Conservation (phyloP, 1,284 basidiomycete species). For the Albatrellus sp. region DNA sequence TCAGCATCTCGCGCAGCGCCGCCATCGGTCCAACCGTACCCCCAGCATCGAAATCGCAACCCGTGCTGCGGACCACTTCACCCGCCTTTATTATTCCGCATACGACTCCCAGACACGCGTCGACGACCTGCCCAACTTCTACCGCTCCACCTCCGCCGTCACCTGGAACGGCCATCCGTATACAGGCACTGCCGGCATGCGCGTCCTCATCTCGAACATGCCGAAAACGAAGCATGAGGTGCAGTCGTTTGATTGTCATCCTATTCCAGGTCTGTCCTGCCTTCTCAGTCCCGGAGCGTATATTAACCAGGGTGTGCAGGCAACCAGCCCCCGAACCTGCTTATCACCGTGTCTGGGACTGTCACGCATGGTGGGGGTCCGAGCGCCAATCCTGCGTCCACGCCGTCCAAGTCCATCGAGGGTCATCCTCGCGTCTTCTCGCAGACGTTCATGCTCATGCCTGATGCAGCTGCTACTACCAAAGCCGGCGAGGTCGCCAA, state of each 20-base stretch:
- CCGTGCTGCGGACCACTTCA: slow-evolving; percentile 68
- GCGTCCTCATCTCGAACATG: slow-evolving; percentile 54
- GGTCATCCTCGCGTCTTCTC: slow-evolving; percentile 74
- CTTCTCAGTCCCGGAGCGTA: background rate
- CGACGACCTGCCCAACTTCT: slow-evolving; percentile 64
- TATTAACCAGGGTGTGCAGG: slow-evolving; percentile 26
- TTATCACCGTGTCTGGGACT: slow-evolving; percentile 66
- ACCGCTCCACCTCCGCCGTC: slow-evolving; percentile 59
- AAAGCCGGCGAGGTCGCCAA: slow-evolving; percentile 63
- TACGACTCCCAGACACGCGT: slow-evolving; percentile 66
- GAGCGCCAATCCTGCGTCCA: slow-evolving; percentile 38
- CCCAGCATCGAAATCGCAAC: slow-evolving; percentile 70
- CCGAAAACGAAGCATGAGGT: slow-evolving; percentile 70
- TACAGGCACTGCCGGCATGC: slow-evolving; percentile 55
- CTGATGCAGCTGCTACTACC: slow-evolving; percentile 50
- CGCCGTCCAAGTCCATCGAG: slow-evolving; percentile 44
- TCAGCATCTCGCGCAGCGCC: background rate
- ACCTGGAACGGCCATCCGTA: slow-evolving; percentile 81
- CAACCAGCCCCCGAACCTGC: slow-evolving; percentile 61
- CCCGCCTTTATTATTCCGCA: slow-evolving; percentile 63
- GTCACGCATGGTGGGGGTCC: slow-evolving; percentile 61
- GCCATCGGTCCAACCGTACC: background rate
- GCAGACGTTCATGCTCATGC: slow-evolving; percentile 75
- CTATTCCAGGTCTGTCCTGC: slow-evolving; percentile 56
- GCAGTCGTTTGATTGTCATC: slow-evolving; percentile 79